These are phyloP conservation scores for Talaromyces trachyspermus DNA, from an alignment of 495 filamentous ascomycete genomes.

Conservation along the genomic window DNA sequence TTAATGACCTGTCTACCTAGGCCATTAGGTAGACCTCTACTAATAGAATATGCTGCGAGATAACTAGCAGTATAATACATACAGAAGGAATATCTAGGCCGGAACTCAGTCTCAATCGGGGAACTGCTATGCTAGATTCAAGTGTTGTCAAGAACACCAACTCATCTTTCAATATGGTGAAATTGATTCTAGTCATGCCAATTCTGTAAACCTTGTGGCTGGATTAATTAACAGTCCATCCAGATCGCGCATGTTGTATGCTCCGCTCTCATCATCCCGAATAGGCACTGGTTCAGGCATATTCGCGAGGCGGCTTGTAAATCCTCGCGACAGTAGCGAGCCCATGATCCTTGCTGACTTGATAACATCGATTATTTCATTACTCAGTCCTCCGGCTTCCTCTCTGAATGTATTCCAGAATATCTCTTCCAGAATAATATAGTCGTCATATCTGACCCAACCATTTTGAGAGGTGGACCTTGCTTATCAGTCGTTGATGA, in stretches of 20 bases:
- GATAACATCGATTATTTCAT: slow-evolving; percentile 22
- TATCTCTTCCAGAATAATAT: slow-evolving; percentile 19
- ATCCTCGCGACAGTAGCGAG: slow-evolving; percentile 26
- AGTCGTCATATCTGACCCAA: slow-evolving; percentile 30
- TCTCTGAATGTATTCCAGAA: slow-evolving; percentile 28
- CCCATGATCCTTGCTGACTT: slow-evolving; percentile 31
- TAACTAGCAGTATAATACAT: too few species aligned
- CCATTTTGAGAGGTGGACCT: slow-evolving; percentile 28
- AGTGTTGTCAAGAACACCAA: background rate
- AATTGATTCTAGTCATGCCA: background rate
- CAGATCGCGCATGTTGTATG: slow-evolving; percentile 31
- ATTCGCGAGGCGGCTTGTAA: slow-evolving; percentile 34
- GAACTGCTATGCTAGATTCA: too few species aligned
- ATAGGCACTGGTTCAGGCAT: slow-evolving; percentile 27
- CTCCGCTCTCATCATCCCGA: slow-evolving; percentile 26
- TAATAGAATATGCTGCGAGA: too few species aligned
- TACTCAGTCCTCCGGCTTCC: slow-evolving; percentile 22
- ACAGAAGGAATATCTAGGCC: too few species aligned
- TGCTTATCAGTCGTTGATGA: slow-evolving; percentile 24
- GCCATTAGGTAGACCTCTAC: too few species aligned
- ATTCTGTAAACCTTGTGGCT: slow-evolving; percentile 22
- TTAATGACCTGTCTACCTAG: too few species aligned
- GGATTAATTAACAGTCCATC: slow-evolving; percentile 31
- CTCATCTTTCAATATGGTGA: background rate
- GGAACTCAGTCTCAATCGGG: too few species aligned